Percentiles rank a stretch among this genome's conserved stretches.
phyloP scores from a whole-genome alignment of 2,329 filamentous ascomycete species.

The Fusarium beomiforme region DNA sequence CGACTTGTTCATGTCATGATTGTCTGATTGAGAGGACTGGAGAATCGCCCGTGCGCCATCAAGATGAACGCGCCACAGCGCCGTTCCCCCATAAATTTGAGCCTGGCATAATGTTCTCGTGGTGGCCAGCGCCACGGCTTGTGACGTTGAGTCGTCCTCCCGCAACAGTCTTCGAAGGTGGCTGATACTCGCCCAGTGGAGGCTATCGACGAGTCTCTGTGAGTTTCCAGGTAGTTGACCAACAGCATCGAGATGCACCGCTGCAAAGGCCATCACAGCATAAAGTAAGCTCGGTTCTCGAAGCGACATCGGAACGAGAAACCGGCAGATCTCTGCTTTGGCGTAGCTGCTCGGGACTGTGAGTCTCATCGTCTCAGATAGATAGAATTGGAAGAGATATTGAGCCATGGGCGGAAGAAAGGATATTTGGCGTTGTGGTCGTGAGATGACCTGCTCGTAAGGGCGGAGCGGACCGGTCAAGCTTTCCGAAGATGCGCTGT shows the following conservation, averaged over 20 bases:
- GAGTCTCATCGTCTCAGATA: slow-evolving; percentile 27
- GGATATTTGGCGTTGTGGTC: neutral
- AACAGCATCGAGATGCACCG: slow-evolving; percentile 15
- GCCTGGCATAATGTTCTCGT: slow-evolving; percentile 25
- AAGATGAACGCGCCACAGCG: slow-evolving; percentile 23
- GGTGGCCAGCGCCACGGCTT: slow-evolving; percentile 20
- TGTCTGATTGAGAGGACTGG: neutral
- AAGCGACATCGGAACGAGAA: slow-evolving; percentile 25
- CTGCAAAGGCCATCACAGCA: slow-evolving; percentile 25
- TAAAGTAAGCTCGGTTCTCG: slow-evolving; percentile 25
- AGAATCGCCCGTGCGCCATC: slow-evolving; percentile 26
- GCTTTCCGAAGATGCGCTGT: neutral
- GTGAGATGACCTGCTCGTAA: neutral
- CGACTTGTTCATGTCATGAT: rapidly evolving
- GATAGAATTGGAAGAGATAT: slow-evolving; percentile 27
- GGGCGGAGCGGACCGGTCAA: neutral
- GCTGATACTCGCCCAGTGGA: slow-evolving; percentile 13
- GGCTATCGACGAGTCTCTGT: neutral
- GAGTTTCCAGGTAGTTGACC: neutral
- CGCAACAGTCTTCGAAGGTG: slow-evolving; percentile 4
- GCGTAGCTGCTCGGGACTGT: slow-evolving; percentile 29
- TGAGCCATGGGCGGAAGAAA: slow-evolving; percentile 16
- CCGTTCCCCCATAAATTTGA: slow-evolving; percentile 26
- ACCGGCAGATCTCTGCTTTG: slow-evolving; percentile 21
- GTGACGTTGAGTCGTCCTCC: neutral